phyloP scores from a whole-genome alignment of 2,329 filamentous ascomycete species.

The Amauroascus verrucosus region DNA sequence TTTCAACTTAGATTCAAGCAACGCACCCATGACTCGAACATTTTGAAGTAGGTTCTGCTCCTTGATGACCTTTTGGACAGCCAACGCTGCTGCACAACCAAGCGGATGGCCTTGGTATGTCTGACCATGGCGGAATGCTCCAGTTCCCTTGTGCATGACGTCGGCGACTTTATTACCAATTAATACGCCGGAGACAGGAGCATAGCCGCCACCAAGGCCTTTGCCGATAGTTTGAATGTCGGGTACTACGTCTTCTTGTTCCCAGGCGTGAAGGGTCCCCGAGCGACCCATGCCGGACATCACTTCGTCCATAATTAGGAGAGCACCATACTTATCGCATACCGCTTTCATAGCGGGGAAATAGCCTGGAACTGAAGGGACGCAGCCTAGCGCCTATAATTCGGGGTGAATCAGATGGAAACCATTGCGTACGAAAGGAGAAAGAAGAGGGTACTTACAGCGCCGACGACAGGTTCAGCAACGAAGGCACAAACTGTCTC shows the following conservation, averaged over 20 bases:
- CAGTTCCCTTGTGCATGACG: constrained; percentile 38
- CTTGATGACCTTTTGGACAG: constrained; percentile 49
- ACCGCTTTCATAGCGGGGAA: constrained; percentile 56
- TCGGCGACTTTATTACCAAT: constrained; percentile 42
- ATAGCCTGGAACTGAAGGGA: constrained; percentile 57
- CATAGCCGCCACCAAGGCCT: constrained; percentile 48
- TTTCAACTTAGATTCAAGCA: constrained; percentile 36
- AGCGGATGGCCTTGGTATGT: constrained; percentile 52
- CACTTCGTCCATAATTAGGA: constrained; percentile 70
- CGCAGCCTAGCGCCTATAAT: constrained; percentile 54
- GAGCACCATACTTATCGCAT: constrained; percentile 59
- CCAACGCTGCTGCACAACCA: constrained; percentile 49
- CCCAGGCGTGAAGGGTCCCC: constrained; percentile 51
- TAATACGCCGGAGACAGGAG: constrained; percentile 46
- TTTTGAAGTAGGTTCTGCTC: constrained; percentile 51
- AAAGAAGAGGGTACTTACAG: constrained; percentile 39
- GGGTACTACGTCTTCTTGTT: constrained; percentile 48
- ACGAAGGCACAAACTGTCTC: constrained; percentile 61
- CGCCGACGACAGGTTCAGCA: constrained; percentile 62
- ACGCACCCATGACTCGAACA: constrained; percentile 44
- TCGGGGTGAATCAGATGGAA: background rate
- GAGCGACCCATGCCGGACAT: constrained; percentile 56
- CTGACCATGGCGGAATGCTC: constrained; percentile 49
- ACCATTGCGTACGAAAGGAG: background rate
- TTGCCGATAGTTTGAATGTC: constrained; percentile 53